phyloP scores from a whole-genome alignment of 1,284 basidiomycete species.

The Pascua guehoae region DNA sequence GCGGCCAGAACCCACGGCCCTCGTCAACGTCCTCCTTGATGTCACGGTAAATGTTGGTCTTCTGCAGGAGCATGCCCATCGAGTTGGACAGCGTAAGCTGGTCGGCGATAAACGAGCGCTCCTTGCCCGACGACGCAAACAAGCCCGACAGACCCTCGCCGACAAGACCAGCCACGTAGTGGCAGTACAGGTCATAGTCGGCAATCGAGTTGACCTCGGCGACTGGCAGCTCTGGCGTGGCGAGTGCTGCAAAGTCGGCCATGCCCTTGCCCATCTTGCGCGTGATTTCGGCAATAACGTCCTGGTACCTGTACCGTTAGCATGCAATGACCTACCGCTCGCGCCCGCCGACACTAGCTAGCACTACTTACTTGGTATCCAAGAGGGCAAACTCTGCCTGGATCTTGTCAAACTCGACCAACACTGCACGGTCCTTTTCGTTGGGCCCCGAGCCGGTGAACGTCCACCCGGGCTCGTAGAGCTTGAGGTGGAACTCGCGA shows the following conservation, averaged over 20 bases:
- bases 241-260: conserved; percentile 88
- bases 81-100: conserved; percentile 88
- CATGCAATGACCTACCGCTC: too few species aligned
- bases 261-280: conserved; percentile 89
- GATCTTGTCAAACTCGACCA: conserved; percentile 80
- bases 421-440: conserved; percentile 84
- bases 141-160: conserved; percentile 92
- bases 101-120: conserved; percentile 68
- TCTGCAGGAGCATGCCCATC: conserved; percentile 96
- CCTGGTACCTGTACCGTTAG: conserved; percentile 55
- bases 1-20: conserved; percentile 89
- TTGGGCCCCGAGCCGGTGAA: conserved; percentile 78
- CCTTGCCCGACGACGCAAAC: conserved; percentile 83
- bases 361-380: conserved; percentile 51
- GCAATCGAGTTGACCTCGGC: conserved; percentile 66
- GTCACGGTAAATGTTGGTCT: conserved; percentile 97
- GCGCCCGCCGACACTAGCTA: too few species aligned
- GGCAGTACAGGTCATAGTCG: conserved; percentile 96
- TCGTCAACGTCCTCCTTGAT: conserved; percentile 88
- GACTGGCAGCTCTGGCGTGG: conserved; percentile 64
- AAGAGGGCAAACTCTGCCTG: conserved; percentile 77
- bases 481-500: conserved; percentile 76
- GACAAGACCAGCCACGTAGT: conserved; percentile 96
- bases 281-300: conserved; percentile 77
- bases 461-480: conserved; percentile 80